Percentiles rank a stretch among this genome's conserved stretches.
These are phyloP conservation scores for Anethum foeniculum DNA, from an alignment of 140 eudicot genomes.

Conservation along the genomic window DNA sequence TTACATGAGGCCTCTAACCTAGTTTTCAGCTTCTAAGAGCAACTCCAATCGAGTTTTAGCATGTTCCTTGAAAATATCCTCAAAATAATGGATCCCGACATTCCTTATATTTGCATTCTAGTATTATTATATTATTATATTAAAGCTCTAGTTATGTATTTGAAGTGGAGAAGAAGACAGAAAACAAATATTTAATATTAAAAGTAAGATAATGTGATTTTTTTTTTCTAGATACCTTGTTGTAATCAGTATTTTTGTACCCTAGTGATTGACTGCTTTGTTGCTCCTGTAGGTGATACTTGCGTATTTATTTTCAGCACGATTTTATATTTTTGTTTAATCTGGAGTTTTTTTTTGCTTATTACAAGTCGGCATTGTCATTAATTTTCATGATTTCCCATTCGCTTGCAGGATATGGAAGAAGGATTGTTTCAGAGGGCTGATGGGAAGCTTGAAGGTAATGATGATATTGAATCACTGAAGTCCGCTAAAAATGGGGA, in stretches of 20 bases:
- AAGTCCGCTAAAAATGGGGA: constrained; percentile 11
- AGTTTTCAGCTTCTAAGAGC: neutral
- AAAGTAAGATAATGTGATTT: neutral
- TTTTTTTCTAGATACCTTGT: neutral
- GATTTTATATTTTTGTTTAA: neutral
- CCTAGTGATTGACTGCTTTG: neutral
- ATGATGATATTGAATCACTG: constrained; percentile 9
- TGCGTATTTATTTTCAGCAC: no score
- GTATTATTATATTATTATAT: no score
- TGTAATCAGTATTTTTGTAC: neutral
- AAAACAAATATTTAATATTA: no score
- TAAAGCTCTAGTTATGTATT: no score
- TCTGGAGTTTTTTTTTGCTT: neutral
- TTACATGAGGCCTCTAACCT: neutral
- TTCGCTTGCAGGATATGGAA: constrained; percentile 10
- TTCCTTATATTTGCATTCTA: no score
- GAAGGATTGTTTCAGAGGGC: constrained; percentile 15
- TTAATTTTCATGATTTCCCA: neutral
- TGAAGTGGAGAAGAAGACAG: no score
- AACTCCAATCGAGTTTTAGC: no score
- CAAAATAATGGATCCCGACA: no score
- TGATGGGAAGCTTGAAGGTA: constrained; percentile 26
- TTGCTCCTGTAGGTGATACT: no score
- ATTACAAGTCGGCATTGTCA: neutral
- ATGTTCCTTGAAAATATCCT: no score